Conservation (phyloP, 2,329 filamentous ascomycete genomes). For the Leptographium lundbergii region DNA sequence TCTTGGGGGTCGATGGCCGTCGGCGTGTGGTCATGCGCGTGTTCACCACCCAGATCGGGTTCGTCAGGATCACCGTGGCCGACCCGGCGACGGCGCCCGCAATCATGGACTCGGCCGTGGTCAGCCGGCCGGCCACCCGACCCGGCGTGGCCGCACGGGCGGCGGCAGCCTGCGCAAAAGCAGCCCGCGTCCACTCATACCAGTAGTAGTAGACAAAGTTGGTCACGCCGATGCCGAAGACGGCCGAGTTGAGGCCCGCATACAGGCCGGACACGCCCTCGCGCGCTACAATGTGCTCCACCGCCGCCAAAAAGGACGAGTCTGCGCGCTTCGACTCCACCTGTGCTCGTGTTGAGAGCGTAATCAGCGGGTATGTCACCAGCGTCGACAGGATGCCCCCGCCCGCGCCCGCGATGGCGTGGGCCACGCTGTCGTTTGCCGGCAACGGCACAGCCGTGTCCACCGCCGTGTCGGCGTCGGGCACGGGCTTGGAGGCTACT, state of each 20-base stretch:
- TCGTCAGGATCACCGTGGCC: conserved; percentile 89
- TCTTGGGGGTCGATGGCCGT: conserved; percentile 24
- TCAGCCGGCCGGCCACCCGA: conserved; percentile 67
- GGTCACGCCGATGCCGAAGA: conserved; percentile 96
- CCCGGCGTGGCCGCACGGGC: conserved; percentile 33
- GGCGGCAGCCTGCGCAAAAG: conserved; percentile 68
- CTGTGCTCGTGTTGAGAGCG: conserved; percentile 91
- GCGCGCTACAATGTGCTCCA: conserved; percentile 76
- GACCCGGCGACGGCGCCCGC: conserved; percentile 88
- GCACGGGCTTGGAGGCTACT: conserved; percentile 9
- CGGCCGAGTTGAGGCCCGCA: conserved; percentile 79
- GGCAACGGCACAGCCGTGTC: conserved; percentile 36
- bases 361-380: conserved; percentile 95
- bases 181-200: conserved; percentile 93
- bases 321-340: conserved; percentile 93
- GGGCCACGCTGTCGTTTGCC: conserved; percentile 92
- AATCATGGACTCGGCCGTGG: conserved; percentile 86
- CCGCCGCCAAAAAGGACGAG: conserved; percentile 70
- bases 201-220: conserved; percentile 99
- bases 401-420: conserved; percentile 84
- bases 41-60: conserved; percentile 99
- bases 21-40: conserved; percentile 92
- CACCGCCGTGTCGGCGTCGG: conserved; percentile 1
- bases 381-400: conserved; percentile 93
- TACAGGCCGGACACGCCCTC: conserved; percentile 86